Base-by-base conservation (phyloP, 2,329 filamentous ascomycete species). In the Bisporella sp. region DNA sequence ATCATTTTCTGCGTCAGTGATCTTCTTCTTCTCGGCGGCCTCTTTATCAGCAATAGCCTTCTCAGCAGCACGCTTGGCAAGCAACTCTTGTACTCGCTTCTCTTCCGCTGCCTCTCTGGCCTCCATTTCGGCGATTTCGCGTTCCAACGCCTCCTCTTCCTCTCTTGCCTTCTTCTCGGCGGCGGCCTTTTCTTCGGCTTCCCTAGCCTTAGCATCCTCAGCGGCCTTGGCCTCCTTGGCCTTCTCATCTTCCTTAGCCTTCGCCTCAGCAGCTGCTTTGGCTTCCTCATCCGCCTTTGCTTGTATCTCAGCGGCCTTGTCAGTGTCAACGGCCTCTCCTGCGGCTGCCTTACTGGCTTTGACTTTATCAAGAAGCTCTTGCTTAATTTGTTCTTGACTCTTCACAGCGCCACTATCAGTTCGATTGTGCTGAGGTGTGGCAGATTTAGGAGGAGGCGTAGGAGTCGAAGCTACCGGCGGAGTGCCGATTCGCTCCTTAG, bases 351-450 rank as follows among this genome's bases (percentile, higher is more conserved):
- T 62, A 21, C 62, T 62, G 54, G 72, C 68, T 48, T 67, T 70
- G 68, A 66, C 64, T 55, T 73, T 69, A 46, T 70, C 70, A 68
- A 86, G 85, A 63, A 91, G 87, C 69, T 95, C 89, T 57, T 88
- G 81, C 52, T 85, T 84, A 56, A 89, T 89, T 70, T 96, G 87
- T 66, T 92, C 86, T 35, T 81, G 79, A 1, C 85, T 85, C 76
- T 93, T 93, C 7, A 70, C 75, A 21, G 71, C 67, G n/a, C 71
- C 78, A 69, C 85, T 91, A 47, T 95, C 89, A 12, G 81, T 76
- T 41, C 88, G 85, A 49, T 70, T 71, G 61, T 93, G 87, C 21
- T 84, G 63, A 49, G 74, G 76, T 59, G 81, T 90, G 7, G 79
- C 73, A 3, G 84, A 75, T 63, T 89, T 90, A 29, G 89, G 88